A percentile compares a stretch with the other conserved stretches of the same genome.
Conservation (phyloP, 257 asterid genomes). For the Nicotiana undulata region DNA sequence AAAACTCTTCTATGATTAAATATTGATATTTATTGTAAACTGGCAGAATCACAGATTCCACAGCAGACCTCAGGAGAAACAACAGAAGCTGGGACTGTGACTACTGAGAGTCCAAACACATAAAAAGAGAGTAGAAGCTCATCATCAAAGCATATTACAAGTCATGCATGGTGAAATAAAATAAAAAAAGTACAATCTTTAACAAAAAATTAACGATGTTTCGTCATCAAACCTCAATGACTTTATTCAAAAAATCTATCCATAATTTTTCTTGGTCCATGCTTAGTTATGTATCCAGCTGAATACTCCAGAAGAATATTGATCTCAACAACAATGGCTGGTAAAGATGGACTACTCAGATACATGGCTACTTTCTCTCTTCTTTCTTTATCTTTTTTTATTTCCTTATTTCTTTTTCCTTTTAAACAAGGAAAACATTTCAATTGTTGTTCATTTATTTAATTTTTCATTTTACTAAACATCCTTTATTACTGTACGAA, state of each 20-base stretch:
- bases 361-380: conserved; percentile 10
- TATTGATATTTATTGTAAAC: conserved; percentile 1
- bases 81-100: conserved; percentile 40
- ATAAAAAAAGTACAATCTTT: conserved; percentile 14
- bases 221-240: conserved; percentile 8
- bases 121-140: conserved; percentile 13
- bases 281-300: neutral
- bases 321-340: conserved; percentile 1
- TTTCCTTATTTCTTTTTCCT: neutral
- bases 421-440: neutral
- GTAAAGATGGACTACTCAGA: conserved; percentile 16
- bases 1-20: neutral
- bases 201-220: conserved; percentile 6
- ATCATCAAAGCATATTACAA: neutral
- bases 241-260: conserved; percentile 15
- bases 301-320: neutral
- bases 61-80: conserved; percentile 55
- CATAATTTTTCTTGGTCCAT: conserved; percentile 17
- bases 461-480: neutral
- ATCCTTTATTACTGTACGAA: neutral
- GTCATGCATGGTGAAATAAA: neutral
- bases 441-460: conserved; percentile 7
- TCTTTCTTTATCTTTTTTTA: neutral
- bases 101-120: conserved; percentile 57
- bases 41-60: conserved; percentile 48